Evolutionary conservation across 148 eudicot species (phyloP), one percentile per base, ranked within the genome.

Genomic region (Heliosperma pusillum): DNA sequence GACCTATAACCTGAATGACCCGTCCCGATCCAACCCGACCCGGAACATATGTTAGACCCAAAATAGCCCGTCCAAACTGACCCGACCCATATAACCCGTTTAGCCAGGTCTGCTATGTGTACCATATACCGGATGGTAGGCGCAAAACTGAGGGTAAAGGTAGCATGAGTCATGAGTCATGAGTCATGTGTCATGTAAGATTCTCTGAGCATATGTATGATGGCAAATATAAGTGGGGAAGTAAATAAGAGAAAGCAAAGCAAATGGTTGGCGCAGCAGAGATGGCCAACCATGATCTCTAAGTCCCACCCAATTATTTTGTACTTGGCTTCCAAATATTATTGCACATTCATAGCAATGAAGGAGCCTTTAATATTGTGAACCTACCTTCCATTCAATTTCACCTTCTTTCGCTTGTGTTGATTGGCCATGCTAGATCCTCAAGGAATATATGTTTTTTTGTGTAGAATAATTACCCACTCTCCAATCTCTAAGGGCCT

Each of bases 271-370:
- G 78, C 29, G 63, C 33, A 77, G 65, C 55, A 29, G 67, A 68
- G 17, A 64, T 75, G 82, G 75, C 59, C 82, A 80, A 80, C 82
- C 78, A 80, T 66, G 29, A 61, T 53, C 56, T 75, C n/a, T 22
- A 36, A 70, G 79, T 42, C 82, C 75, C 71, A 80, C 72, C 71
- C 70, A 27, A 71, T 71, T 70, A 75, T 71, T 50, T 64, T 74
- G 74, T 71, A 69, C 33, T 53, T 6, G n/a, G 9, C 42, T 63
- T 60, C 61, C 19, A 13, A 26, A 3, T n/a, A 58, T 25, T 58
- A 58, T 25, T 20, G 7, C 5, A 8, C 55, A 50, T 50, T 50
- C 55, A 50, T 50, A 50, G 55, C 55, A 50, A 50, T 16, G 17
- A 50, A 50, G 55, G 55, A 50, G 55, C 55, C 55, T 50, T 50